Evolutionary conservation across 257 asterid species (phyloP), one percentile per base, ranked within the genome.

Genomic region (Vinca minor): DNA sequence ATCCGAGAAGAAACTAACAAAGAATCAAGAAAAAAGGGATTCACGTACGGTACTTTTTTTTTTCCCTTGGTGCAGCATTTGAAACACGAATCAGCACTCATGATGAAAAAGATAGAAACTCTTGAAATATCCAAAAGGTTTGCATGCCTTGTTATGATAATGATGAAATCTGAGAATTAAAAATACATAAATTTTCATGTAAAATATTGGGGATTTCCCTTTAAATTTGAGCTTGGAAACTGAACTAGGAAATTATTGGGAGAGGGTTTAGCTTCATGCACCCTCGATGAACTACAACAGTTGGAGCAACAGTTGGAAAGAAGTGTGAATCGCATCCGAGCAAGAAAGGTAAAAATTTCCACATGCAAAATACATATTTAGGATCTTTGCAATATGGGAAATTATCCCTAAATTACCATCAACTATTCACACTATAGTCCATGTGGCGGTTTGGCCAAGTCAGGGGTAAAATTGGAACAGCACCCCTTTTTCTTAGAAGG

Each of bases 311-410:
- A 87, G 79, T 48, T 93, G 63, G 99, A 87, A 68, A 81, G 79
- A 28, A 93, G 96, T 29, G 85, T 87, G 49, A 71, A 47, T 69
- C 72, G 61, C 73, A 81, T 93, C 31, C 92, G 95, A 25, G 85
- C 94, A 41, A 77, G 86, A 80, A 93, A 85, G 96, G 97, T 83
- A 58, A n/a, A n/a, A n/a, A n/a, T n/a, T n/a, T n/a, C n/a, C n/a
- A n/a, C n/a, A n/a, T n/a, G n/a, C n/a, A n/a, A n/a, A n/a, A n/a
- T n/a, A n/a, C n/a, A n/a, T n/a, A n/a, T n/a, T n/a, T n/a, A n/a
- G n/a, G n/a, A n/a, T n/a, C n/a, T n/a, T n/a, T n/a, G n/a, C n/a
- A n/a, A n/a, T n/a, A n/a, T n/a, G n/a, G n/a, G n/a, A n/a, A n/a
- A n/a, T n/a, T n/a, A n/a, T n/a, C n/a, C n/a, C n/a, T n/a, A n/a